Evolutionary conservation across 176 grass and related monocot genomes (phyloP), one percentile per base, ranked within the genome.

Genomic region (Secale cereale): DNA sequence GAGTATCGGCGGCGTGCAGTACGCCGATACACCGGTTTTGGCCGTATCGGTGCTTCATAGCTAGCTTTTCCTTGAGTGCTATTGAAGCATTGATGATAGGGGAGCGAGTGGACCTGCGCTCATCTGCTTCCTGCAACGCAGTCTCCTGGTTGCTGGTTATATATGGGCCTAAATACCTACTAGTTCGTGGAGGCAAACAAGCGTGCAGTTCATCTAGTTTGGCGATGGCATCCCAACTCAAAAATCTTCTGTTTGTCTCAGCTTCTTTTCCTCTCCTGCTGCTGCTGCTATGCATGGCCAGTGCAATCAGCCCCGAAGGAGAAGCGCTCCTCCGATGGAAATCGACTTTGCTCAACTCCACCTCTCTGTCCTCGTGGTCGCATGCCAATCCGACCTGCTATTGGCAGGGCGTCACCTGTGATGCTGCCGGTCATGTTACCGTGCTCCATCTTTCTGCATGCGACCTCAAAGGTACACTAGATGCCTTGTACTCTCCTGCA

Each of bases 241-340:
- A 3, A 45, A 45, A 45, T 13, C 41, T 43, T 2, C 9, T 10
- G 2, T 43, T 0, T 10, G 40, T 13, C 9, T 43, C 40, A 2
- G 9, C 40, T 13, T 12, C 11, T 43, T 13, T 1, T 43, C 39
- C 39, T 40, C 39, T 40, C 10, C 39, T 40, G 2, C 10, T 37
- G 36, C 8, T 70, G 33, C 33, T 70, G 19, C 66, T 70, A 70
- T 70, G 66, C 8, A 70, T 45, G 12, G 12, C 28, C 3, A 8
- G 4, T 0, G 66, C 28, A 6, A 79, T 22, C 43, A 28, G 8
- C 5, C 67, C 3, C 2, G 74, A 62, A 76, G 79, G 59, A 74
- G 54, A 79, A 57, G 84, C 89, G 2, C 85, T 96, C 5, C 68
- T 89, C 39, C 83, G 65, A 35, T 96, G 91, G 89, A 93, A 87